Evolutionary conservation across 1,139 yeast species (phyloP).

Genomic region (Geotrichum bryndzae): DNA sequence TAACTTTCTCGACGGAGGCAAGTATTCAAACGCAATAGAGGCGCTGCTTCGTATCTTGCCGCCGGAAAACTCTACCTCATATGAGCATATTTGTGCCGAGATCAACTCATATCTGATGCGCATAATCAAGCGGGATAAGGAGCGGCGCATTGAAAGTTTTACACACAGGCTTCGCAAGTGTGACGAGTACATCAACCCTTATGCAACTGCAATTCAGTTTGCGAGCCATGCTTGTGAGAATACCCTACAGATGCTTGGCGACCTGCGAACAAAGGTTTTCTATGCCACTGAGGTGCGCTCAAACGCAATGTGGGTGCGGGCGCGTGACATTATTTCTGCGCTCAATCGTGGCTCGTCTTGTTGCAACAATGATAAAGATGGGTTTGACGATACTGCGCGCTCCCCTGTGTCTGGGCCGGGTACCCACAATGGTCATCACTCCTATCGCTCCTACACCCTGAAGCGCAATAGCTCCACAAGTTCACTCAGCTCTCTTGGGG

Average conservation of each 20-base stretch:
- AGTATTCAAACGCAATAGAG: conserved; percentile 24
- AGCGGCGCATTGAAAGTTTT: conserved; percentile 18
- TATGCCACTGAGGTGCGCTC: conserved; percentile 33
- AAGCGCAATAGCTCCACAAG: conserved; percentile 13
- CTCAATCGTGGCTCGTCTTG: conserved; percentile 7
- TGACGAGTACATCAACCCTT: conserved; percentile 24
- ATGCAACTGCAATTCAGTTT: conserved; percentile 22
- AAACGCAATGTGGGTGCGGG: conserved; percentile 29
- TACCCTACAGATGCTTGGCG: conserved; percentile 12
- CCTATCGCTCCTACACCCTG: conserved; percentile 7
- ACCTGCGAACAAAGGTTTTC: conserved; percentile 31
- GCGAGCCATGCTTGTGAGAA: conserved; percentile 20
- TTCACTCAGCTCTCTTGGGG: conserved; percentile 12
- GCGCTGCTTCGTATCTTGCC: background rate
- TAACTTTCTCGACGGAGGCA: conserved; percentile 25
- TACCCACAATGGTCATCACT: background rate
- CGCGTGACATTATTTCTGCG: conserved; percentile 29
- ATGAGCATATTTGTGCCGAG: conserved; percentile 21
- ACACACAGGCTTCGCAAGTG: conserved; percentile 22
- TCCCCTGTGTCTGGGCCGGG: background rate
- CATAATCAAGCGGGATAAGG: conserved; percentile 22
- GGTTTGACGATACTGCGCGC: background rate
- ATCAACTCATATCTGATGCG: conserved; percentile 24
- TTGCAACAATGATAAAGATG: background rate
- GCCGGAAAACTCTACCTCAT: conserved; percentile 12